phyloP scores from a whole-genome alignment of 2,329 filamentous ascomycete genomes.

The Byssoonygena ceratinophila region DNA sequence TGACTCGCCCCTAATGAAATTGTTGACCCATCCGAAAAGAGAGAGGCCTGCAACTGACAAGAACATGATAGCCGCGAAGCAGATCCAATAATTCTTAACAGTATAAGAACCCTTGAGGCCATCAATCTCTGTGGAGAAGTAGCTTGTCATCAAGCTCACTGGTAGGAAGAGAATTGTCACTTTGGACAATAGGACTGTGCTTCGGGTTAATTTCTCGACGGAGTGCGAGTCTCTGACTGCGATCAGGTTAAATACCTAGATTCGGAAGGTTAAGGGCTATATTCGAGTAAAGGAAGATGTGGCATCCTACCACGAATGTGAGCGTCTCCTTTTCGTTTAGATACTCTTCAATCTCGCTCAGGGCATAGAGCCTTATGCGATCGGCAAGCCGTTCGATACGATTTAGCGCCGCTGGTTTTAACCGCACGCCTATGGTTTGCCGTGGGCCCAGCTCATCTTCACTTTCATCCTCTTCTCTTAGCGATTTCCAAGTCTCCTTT shows the following conservation, averaged over 20 bases:
- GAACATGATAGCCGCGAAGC: slow-evolving; percentile 54
- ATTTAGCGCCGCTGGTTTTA: slow-evolving; percentile 43
- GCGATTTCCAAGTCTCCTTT: slow-evolving; percentile 2
- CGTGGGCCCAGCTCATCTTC: neutral
- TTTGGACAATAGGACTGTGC: slow-evolving; percentile 63
- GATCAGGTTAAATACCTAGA: slow-evolving; percentile 65
- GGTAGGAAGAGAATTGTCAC: slow-evolving; percentile 66
- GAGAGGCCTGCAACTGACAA: slow-evolving; percentile 50
- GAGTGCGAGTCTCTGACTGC: slow-evolving; percentile 63
- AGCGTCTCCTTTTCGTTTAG: slow-evolving; percentile 59
- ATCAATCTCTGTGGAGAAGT: slow-evolving; percentile 58
- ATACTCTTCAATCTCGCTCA: slow-evolving; percentile 54
- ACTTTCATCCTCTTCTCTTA: slow-evolving; percentile 9
- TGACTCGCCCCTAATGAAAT: slow-evolving; percentile 47
- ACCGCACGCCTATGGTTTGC: slow-evolving; percentile 30
- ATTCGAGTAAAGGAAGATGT: slow-evolving; percentile 1
- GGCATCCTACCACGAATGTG: slow-evolving; percentile 48
- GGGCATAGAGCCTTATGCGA: slow-evolving; percentile 51
- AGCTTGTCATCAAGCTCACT: slow-evolving; percentile 62
- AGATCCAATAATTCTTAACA: slow-evolving; percentile 54
- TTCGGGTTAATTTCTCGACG: slow-evolving; percentile 60
- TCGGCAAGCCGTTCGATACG: slow-evolving; percentile 52
- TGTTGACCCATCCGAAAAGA: slow-evolving; percentile 47
- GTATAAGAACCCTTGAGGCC: slow-evolving; percentile 50
- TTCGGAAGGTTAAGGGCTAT: neutral